A percentile compares a stretch with the other conserved stretches of the same genome.
Conservation (phyloP, 805 yeast species). For the Kazachstania bromeliacearum region DNA sequence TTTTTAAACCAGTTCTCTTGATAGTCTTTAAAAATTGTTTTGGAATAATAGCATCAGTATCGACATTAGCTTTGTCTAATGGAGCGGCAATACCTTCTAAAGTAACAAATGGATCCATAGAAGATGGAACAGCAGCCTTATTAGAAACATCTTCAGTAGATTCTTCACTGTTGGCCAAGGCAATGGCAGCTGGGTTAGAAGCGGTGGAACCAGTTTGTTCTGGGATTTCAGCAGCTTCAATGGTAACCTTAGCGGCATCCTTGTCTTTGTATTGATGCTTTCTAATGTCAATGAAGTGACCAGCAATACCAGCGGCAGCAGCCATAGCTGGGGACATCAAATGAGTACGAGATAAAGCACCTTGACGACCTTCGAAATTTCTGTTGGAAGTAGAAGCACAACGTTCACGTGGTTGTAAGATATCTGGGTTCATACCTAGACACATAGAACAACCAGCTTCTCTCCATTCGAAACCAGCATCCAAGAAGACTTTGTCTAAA, state of each 20-base stretch:
- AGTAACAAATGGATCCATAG: conserved; percentile 67
- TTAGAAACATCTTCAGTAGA: conserved; percentile 42
- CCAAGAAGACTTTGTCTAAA: conserved; percentile 77
- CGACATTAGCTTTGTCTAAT: conserved; percentile 87
- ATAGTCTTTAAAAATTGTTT: conserved; percentile 96
- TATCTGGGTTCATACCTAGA: conserved; percentile 98
- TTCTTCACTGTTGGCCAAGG: conserved; percentile 42
- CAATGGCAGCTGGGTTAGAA: conserved; percentile 21
- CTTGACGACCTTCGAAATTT: conserved; percentile 98
- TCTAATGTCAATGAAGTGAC: conserved; percentile 86
- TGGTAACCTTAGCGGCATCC: conserved; percentile 47
- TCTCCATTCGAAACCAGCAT: conserved; percentile 97
- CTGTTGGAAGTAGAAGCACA: conserved; percentile 99
- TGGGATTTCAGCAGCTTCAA: conserved; percentile 35
- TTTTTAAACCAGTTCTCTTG: conserved; percentile 87
- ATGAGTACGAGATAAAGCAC: conserved; percentile 92
- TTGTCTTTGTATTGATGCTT: conserved; percentile 56
- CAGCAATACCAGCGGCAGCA: conserved; percentile 93
- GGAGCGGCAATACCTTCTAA: conserved; percentile 90
- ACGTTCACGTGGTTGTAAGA: conserved; percentile 87
- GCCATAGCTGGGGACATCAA: conserved; percentile 99
- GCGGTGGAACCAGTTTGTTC: conserved; percentile 18
- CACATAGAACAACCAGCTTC: conserved; percentile 99
- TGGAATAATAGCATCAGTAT: conserved; percentile 97
- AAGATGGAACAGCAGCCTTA: conserved; percentile 30